Base-by-base conservation (phyloP, 208 protist genomes). In the Leishmania aethiopica region DNA sequence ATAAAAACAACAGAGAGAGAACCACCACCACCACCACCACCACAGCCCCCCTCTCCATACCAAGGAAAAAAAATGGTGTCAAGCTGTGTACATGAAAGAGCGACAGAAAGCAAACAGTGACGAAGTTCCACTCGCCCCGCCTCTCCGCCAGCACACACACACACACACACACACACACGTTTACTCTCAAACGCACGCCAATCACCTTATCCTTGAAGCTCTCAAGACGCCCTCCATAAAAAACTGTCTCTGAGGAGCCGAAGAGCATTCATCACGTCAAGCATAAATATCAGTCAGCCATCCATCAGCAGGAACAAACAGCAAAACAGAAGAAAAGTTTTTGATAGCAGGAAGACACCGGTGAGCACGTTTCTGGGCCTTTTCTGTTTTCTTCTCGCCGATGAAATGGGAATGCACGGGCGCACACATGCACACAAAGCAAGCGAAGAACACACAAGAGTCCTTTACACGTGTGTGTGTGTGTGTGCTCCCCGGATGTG, bases 361-460 rank as follows among this genome's bases (percentile, higher is more conserved):
- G 45, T 22, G 17, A 32, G 67, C 10, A 4, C 67, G 19, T 72
- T 28, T 72, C 67, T 72, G 67, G 67, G 5, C 10, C 17, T 47
- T 49, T 72, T 28, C 67, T 47, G 40, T 49, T n/a, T 32, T 62
- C 59, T 62, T 62, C 59, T 22, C n/a, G 19, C 59, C 35, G 67
- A 22, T 72, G 35, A 47, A 42, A 42, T 49, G 67, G 42, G 15
- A 45, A 59, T 22, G 17, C n/a, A 60, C 42, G 15, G 28, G 32
- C 40, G 11, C 71, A 75, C 71, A 57, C 71, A 73, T 51, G 49
- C 71, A 53, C 71, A 57, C 47, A 75, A 53, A 37, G 35, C 7
- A 35, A 42, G 40, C 40, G 40, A 42, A 42, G 3, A 42, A 75
- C 42, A 22, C 6, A 74, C 35, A 74, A 42, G n/a, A 75, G 49